Conservation (phyloP, 805 yeast species). For the Saccharomycopsis fibuligera region DNA sequence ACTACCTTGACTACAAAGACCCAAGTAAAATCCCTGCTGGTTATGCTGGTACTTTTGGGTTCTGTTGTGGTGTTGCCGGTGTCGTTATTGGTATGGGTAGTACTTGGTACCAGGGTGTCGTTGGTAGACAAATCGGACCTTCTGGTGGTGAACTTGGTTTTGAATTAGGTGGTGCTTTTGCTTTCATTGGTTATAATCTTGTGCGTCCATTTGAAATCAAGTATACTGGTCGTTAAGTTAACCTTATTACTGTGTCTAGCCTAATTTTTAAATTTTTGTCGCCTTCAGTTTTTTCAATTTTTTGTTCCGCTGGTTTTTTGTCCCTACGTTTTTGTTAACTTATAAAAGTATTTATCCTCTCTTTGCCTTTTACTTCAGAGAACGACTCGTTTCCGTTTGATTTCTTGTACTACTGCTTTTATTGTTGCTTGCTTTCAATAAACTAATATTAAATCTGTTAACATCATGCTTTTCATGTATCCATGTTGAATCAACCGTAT, state of each 20-base stretch:
- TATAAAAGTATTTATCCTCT: no score
- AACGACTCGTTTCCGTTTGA: no score
- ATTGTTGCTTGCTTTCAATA: no score
- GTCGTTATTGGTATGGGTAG: constrained; percentile 84
- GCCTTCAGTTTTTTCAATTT: neutral
- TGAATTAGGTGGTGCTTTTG: constrained; percentile 65
- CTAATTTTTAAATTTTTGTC: neutral
- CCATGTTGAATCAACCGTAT: no score
- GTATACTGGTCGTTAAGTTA: constrained; percentile 43
- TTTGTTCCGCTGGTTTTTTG: neutral
- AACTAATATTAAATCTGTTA: no score
- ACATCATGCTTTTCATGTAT: no score
- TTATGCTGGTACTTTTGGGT: constrained; percentile 67
- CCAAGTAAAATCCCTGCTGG: constrained; percentile 64
- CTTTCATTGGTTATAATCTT: constrained; percentile 56
- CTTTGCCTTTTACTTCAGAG: no score
- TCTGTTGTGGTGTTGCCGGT: constrained; percentile 81
- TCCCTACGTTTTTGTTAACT: neutral
- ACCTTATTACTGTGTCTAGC: neutral
- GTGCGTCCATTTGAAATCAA: constrained; percentile 65
- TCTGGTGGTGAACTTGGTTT: constrained; percentile 81
- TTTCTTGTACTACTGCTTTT: no score
- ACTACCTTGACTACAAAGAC: constrained; percentile 55
- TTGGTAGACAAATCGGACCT: constrained; percentile 55
- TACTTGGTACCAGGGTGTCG: constrained; percentile 72